These are phyloP conservation scores for Tolypocladium ophioglossoides DNA, from an alignment of 2,329 filamentous ascomycete species.

Conservation along the genomic window DNA sequence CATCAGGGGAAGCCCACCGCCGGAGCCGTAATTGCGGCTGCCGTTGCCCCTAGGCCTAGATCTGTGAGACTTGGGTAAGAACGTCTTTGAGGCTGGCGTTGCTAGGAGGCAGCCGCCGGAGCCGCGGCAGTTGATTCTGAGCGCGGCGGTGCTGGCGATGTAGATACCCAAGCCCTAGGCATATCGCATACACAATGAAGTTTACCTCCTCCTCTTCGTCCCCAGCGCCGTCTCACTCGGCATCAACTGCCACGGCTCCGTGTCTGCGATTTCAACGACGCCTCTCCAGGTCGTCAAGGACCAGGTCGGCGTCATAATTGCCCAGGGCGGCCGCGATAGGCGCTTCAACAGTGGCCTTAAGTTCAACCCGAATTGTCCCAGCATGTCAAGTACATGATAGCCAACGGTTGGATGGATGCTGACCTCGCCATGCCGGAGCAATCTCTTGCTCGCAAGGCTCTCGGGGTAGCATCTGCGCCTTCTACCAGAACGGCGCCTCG, in stretches of 20 bases:
- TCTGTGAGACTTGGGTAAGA: constrained; percentile 5
- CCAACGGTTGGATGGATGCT: background rate
- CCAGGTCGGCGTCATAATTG: constrained; percentile 5
- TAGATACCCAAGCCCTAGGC: too few species aligned
- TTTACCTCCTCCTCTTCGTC: constrained; percentile 2
- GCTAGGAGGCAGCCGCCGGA: constrained; percentile 5
- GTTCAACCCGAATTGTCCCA: background rate
- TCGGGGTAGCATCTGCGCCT: constrained; percentile 7
- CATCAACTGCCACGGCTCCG: constrained; percentile 8
- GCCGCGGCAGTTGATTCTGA: too few species aligned
- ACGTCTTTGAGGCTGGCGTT: constrained; percentile 5
- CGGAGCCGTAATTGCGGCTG: constrained; percentile 2
- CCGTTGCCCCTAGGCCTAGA: constrained; percentile 1
- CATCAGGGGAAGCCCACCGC: background rate
- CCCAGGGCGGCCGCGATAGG: constrained; percentile 5
- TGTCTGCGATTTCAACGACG: constrained; percentile 3
- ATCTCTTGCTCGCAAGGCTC: constrained; percentile 7
- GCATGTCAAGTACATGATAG: too few species aligned
- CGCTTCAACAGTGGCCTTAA: constrained; percentile 5
- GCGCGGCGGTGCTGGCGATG: too few species aligned
- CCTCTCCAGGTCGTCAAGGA: constrained; percentile 5
- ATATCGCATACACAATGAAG: background rate
- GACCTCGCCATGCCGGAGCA: constrained; percentile 2
- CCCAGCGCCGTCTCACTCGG: constrained; percentile 4
- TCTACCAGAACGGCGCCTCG: constrained; percentile 8